phyloP scores from a whole-genome alignment of 345 rosid genomes.

The Lumnitzera littorea region DNA sequence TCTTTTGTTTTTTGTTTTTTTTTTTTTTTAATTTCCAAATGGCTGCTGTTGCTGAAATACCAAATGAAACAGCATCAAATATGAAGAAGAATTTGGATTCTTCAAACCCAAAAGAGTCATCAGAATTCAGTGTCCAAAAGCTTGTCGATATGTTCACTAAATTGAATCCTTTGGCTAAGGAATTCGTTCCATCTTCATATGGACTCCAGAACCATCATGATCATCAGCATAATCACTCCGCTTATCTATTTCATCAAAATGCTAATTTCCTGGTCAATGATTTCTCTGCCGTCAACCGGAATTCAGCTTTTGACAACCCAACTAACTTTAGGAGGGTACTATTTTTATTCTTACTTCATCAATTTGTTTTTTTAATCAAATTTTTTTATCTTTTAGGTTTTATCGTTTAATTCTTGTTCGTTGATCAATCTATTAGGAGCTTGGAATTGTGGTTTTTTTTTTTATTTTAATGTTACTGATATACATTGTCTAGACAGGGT shows the following conservation, averaged over 20 bases:
- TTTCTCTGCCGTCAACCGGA: constrained; percentile 21
- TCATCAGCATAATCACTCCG: constrained; percentile 7
- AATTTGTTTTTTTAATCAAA: background rate
- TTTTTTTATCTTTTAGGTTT: constrained; percentile 6
- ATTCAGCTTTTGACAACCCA: constrained; percentile 18
- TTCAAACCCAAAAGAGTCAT: constrained; percentile 29
- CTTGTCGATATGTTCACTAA: constrained; percentile 80
- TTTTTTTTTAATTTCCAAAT: constrained; percentile 13
- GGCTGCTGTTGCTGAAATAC: constrained; percentile 66
- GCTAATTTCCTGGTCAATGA: constrained; percentile 23
- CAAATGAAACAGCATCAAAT: constrained; percentile 35
- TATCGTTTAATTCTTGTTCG: constrained; percentile 1
- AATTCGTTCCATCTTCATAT: constrained; percentile 64
- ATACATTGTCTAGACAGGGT: constrained; percentile 4
- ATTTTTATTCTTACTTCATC: too few species aligned
- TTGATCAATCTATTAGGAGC: background rate
- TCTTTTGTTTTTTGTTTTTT: background rate
- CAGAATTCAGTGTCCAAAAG: constrained; percentile 55
- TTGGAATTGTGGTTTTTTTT: constrained; percentile 5
- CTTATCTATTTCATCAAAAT: background rate
- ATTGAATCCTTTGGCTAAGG: constrained; percentile 81
- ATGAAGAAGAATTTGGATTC: constrained; percentile 18
- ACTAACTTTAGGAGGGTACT: constrained; percentile 33
- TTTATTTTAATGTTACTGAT: too few species aligned
- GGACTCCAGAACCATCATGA: constrained; percentile 5